Base-by-base conservation (phyloP, 495 filamentous ascomycete species). In the Daldinia grandis region DNA sequence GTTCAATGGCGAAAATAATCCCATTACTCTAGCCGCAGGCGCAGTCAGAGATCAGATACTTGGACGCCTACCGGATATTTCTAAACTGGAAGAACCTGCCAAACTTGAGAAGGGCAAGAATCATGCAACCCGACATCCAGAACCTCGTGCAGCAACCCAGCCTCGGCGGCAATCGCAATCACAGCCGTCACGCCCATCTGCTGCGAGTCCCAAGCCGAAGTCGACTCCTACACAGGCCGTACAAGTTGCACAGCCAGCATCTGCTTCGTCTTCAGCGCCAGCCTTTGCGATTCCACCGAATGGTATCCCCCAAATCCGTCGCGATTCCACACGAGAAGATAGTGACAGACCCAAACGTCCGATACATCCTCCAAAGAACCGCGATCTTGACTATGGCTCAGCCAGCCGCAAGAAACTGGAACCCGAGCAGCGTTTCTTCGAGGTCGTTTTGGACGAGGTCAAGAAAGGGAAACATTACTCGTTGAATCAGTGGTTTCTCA, bases 381-480 rank as follows among this genome's bases (percentile, higher is more conserved):
- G 93, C 49, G 95, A 99, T 73, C 82, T 98, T 21, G 89, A 91
- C 1, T 98, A 97, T 74, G 82, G 86, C n/a, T 87, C 87, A 58
- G 93, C 93, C 74, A 93, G 91, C 2, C 92, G 91, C 80, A 94
- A 94, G 84, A 97, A 97, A 88, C 89, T 90, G 60, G 88, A 92
- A 54, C 90, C 90, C 50, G 95, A 99, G 73, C 82, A 98, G 31
- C 92, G 89, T 30, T 99, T 98, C 82, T 95, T 93, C 79, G 90
- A 96, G 64, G 86, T 92, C 27, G 89, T 93, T 10, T 74, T 97
- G 42, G 86, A 88, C 31, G 93, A 98, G 78, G 74, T 98, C 9
- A 83, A 88, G 69, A 95, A 94, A 76, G 78, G 86, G 0, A 93
- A 92, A 76, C 87, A 97, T 74, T 82, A 80, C 28, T 69, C 75